These are phyloP conservation scores for Ilyonectria destructans DNA, from an alignment of 2,329 filamentous ascomycete species.

Conservation along the genomic window DNA sequence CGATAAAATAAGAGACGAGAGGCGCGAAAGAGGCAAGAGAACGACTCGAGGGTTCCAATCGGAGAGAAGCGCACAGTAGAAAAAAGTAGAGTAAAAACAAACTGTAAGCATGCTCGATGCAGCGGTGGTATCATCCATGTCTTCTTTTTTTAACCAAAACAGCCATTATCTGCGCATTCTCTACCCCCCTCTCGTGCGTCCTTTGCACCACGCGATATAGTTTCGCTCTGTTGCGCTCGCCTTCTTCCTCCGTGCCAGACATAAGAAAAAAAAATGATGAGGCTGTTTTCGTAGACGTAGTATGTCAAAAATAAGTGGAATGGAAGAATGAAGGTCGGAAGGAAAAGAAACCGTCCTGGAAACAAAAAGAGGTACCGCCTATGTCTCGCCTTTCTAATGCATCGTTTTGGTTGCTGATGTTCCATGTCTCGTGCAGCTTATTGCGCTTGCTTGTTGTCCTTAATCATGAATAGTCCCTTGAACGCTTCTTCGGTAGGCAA, in stretches of 20 bases:
- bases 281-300: conserved; percentile 43
- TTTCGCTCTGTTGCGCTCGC: conserved; percentile 21
- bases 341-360: conserved; percentile 31
- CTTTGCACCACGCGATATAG: conserved; percentile 9
- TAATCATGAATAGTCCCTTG: conserved; percentile 44
- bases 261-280: conserved; percentile 42
- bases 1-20: conserved; percentile 42
- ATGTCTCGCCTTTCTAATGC: conserved; percentile 51
- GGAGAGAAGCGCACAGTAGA: conserved; percentile 39
- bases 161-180: conserved; percentile 48
- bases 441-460: conserved; percentile 43
- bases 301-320: conserved; percentile 45
- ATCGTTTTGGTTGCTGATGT: conserved; percentile 46
- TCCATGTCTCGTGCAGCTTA: conserved; percentile 47
- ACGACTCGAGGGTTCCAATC: conserved; percentile 20
- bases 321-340: conserved; percentile 37
- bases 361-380: conserved; percentile 42
- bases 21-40: conserved; percentile 36
- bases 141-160: conserved; percentile 51
- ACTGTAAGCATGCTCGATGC: conserved; percentile 56
- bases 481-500: conserved; percentile 40
- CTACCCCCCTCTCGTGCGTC: conserved; percentile 22
- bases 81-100: conserved; percentile 44
- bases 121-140: conserved; percentile 63
- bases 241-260: conserved; percentile 36